Evolutionary conservation across 2,329 filamentous ascomycete species (phyloP).

Genomic region (Hansfordia pulvinata): DNA sequence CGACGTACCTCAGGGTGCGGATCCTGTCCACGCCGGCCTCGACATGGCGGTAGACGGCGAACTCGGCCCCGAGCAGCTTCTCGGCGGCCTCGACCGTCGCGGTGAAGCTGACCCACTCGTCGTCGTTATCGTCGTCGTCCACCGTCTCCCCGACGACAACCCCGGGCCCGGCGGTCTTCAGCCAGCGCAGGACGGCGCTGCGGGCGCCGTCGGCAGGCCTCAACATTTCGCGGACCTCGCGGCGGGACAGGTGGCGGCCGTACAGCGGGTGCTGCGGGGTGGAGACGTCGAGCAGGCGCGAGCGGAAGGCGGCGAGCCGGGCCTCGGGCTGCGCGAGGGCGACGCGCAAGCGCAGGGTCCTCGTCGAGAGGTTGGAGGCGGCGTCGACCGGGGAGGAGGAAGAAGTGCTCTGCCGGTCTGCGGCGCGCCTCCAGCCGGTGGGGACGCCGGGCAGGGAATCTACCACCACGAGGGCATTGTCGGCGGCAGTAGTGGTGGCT

Average conservation of each 20-base stretch:
- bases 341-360: slow-evolving; percentile 27
- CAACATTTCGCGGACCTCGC: too few species aligned
- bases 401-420: too few species aligned
- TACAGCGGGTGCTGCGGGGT: slow-evolving; percentile 44
- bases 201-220: too few species aligned
- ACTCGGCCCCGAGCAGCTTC: slow-evolving; percentile 19
- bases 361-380: slow-evolving; percentile 19
- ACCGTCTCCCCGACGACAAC: too few species aligned
- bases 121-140: too few species aligned
- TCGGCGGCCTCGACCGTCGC: slow-evolving; percentile 19
- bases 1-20: slow-evolving; percentile 12
- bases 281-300: slow-evolving; percentile 45
- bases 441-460: slow-evolving; percentile 21
- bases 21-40: slow-evolving; percentile 21
- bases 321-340: slow-evolving; percentile 33
- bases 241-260: slow-evolving; percentile 47
- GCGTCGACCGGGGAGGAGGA: too few species aligned
- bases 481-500: too few species aligned
- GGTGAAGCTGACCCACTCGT: slow-evolving; percentile 22
- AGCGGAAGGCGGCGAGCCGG: slow-evolving; percentile 38
- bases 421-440: slow-evolving; percentile 22
- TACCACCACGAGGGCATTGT: too few species aligned
- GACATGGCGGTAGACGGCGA: slow-evolving; percentile 19
- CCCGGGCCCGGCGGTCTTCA: too few species aligned
- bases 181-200: too few species aligned